These are phyloP conservation scores for Tetrahymena thermophila DNA, from an alignment of 73 alveolate genomes.

Conservation along the genomic window DNA sequence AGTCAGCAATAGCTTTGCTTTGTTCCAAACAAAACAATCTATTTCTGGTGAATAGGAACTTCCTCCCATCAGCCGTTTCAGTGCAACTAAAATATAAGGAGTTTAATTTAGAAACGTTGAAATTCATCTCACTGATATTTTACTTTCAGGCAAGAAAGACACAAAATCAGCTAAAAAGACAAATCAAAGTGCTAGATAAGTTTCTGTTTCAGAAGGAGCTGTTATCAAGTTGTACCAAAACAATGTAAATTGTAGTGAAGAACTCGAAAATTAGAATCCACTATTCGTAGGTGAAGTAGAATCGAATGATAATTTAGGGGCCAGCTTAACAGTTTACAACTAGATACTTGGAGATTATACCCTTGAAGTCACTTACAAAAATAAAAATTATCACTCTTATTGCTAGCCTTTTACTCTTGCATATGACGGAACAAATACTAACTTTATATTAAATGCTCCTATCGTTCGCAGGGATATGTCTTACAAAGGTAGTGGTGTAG, in stretches of 20 bases:
- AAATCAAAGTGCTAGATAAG: neutral
- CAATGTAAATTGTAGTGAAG: neutral
- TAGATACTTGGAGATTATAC: neutral
- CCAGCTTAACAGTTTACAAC: neutral
- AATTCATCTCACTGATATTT: neutral
- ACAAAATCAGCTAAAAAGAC: neutral
- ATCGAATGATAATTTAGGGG: neutral
- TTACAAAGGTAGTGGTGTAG: neutral
- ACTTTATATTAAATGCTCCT: neutral
- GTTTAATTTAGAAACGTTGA: neutral
- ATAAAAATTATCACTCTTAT: neutral
- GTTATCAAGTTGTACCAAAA: neutral
- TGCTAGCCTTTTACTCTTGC: neutral
- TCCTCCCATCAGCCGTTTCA: neutral
- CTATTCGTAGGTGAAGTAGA: neutral
- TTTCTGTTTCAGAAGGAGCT: neutral
- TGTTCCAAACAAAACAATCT: neutral
- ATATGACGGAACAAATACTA: neutral
- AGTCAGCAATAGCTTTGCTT: neutral
- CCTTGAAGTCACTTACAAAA: neutral
- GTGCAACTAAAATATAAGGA: neutral
- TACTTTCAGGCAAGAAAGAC: neutral
- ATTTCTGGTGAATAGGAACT: neutral
- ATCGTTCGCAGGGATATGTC: neutral
- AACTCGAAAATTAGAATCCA: neutral